Conservation (phyloP, 73 alveolate species). For the Symbiodinium natans region DNA sequence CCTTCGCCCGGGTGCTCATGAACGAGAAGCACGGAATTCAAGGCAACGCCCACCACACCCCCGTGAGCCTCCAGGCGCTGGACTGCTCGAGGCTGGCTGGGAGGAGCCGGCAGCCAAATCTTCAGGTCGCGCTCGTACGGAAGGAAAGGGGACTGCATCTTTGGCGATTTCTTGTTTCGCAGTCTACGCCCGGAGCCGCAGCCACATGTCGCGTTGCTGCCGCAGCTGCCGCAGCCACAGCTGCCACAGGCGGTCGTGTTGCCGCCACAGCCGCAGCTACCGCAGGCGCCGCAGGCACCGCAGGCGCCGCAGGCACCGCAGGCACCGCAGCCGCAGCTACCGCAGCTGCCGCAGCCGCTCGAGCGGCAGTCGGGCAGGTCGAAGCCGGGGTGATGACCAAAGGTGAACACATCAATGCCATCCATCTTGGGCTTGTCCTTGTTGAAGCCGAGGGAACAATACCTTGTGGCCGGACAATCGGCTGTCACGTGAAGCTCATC, state of each 20-base stretch:
- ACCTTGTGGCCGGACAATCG: background rate
- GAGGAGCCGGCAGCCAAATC: background rate
- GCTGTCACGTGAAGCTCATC: background rate
- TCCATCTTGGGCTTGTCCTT: background rate
- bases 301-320: background rate
- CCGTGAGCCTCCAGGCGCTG: background rate
- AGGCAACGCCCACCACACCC: background rate
- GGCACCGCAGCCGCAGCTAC: background rate
- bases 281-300: background rate
- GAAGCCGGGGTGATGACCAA: background rate
- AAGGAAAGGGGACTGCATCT: background rate
- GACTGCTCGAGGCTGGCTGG: background rate
- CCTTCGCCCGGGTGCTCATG: conserved; percentile 1
- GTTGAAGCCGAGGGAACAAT: background rate
- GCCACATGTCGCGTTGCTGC: background rate
- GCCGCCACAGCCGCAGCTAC: background rate
- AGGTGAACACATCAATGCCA: background rate
- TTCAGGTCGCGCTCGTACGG: background rate
- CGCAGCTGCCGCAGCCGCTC: background rate
- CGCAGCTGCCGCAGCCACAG: conserved; percentile 20
- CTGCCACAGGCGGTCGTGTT: background rate
- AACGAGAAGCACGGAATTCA: background rate
- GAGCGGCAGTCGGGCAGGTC: background rate
- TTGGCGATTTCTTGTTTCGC: background rate
- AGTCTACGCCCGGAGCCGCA: background rate